These are phyloP conservation scores for Metarhizium guizhouense DNA, from an alignment of 2,329 filamentous ascomycete species.

Conservation along the genomic window DNA sequence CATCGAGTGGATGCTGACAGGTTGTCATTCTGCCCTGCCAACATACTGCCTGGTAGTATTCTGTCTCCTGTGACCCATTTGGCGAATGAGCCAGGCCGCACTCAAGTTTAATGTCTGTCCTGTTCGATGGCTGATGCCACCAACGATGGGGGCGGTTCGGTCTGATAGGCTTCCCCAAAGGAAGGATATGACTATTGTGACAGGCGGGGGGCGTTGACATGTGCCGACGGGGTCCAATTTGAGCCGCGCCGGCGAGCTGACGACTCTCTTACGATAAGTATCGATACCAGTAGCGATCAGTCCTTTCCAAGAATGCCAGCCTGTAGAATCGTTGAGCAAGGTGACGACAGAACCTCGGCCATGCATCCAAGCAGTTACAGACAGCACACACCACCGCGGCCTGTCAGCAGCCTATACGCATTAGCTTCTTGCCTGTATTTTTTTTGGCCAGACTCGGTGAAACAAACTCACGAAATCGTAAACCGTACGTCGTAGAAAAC, in stretches of 20 bases:
- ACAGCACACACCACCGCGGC: too few relatives aligned
- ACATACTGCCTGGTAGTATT: too few relatives aligned
- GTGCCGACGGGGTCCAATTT: constrained; percentile 1
- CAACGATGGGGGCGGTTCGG: background rate
- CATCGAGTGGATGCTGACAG: background rate
- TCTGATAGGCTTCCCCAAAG: background rate
- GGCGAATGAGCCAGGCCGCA: background rate
- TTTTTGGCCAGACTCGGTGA: too few relatives aligned
- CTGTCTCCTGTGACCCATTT: too few relatives aligned
- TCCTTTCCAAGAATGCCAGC: background rate
- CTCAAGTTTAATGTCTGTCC: too few relatives aligned
- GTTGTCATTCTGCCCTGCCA: too few relatives aligned
- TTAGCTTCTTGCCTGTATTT: too few relatives aligned
- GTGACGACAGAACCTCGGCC: background rate
- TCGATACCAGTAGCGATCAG: too few relatives aligned
- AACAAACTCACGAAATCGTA: too few relatives aligned
- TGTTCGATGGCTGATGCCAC: background rate
- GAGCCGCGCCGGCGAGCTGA: constrained; percentile 2
- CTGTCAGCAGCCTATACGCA: background rate
- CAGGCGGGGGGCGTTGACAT: background rate
- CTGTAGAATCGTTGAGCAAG: background rate
- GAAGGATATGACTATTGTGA: background rate
- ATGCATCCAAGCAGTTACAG: background rate
- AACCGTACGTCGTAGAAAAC: too few relatives aligned
- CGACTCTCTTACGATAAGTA: background rate